Percentiles rank a stretch among this genome's conserved stretches.
These are phyloP conservation scores for Xylaria sp. DNA, from an alignment of 2,329 filamentous ascomycete species.

Conservation along the genomic window DNA sequence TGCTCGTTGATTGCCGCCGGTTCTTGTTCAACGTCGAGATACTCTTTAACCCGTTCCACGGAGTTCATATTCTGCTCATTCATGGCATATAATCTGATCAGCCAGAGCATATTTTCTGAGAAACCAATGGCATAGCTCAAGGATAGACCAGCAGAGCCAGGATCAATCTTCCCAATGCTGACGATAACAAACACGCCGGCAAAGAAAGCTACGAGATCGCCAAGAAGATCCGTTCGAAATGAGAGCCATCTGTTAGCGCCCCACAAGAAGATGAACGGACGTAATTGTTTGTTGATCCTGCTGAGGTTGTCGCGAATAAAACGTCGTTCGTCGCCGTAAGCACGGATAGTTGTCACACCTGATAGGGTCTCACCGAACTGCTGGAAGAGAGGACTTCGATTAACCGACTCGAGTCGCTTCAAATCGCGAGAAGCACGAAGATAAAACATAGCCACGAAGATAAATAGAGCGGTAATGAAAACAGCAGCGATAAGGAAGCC, in stretches of 20 bases:
- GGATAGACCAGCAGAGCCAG: slow-evolving; percentile 91
- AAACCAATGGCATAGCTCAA: slow-evolving; percentile 97
- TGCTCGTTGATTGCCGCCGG: slow-evolving; percentile 81
- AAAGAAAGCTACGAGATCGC: slow-evolving; percentile 92
- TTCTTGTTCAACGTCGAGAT: slow-evolving; percentile 95
- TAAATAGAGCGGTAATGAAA: slow-evolving; percentile 86
- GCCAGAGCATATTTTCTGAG: slow-evolving; percentile 96
- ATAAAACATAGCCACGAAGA: slow-evolving; percentile 86
- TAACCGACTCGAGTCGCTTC: slow-evolving; percentile 92
- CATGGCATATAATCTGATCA: slow-evolving; percentile 90
- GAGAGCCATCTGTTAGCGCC: slow-evolving; percentile 96
- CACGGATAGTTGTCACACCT: slow-evolving; percentile 95
- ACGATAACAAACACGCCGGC: slow-evolving; percentile 90
- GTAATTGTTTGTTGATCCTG: slow-evolving; percentile 88
- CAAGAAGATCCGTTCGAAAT: slow-evolving; percentile 88
- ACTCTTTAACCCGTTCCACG: slow-evolving; percentile 96
- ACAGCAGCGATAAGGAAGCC: slow-evolving; percentile 87
- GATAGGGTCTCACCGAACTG: slow-evolving; percentile 96
- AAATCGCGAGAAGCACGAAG: slow-evolving; percentile 92
- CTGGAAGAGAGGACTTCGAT: slow-evolving; percentile 94
- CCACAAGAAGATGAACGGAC: slow-evolving; percentile 97
- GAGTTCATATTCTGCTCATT: slow-evolving; percentile 99
- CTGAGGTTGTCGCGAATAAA: slow-evolving; percentile 92
- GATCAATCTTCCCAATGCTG: slow-evolving; percentile 83
- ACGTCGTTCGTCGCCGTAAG: slow-evolving; percentile 91